These are phyloP conservation scores for Acanthamoeba triangularis DNA, from an alignment of 208 protist species.

Conservation along the genomic window DNA sequence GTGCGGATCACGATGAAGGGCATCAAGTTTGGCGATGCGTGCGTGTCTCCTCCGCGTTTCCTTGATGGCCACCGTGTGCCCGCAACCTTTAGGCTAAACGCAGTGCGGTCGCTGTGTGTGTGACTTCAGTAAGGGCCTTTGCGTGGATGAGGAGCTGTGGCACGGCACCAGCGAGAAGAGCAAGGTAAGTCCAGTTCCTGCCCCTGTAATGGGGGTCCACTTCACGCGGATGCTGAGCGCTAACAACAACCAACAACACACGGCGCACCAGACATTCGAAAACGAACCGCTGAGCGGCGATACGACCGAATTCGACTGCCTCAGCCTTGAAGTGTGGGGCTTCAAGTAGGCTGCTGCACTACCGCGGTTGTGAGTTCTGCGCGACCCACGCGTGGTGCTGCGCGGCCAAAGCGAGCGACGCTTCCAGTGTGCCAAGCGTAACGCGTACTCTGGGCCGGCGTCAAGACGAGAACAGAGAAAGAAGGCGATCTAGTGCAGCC, in stretches of 20 bases:
- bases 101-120: too few relatives aligned
- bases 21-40: slow-evolving; percentile 16
- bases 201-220: too few relatives aligned
- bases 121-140: neutral
- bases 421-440: too few relatives aligned
- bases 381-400: too few relatives aligned
- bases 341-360: too few relatives aligned
- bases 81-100: too few relatives aligned
- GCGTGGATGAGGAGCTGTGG: slow-evolving; percentile 32
- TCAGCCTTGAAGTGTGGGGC: neutral
- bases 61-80: neutral
- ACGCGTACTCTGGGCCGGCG: too few relatives aligned
- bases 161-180: slow-evolving; percentile 4
- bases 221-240: too few relatives aligned
- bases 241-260: too few relatives aligned
- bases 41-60: neutral
- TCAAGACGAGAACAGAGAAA: neutral
- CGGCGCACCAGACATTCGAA: neutral
- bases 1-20: neutral
- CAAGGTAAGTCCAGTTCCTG: neutral
- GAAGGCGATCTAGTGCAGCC: too few relatives aligned
- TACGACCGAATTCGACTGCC: neutral
- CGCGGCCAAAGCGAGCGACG: too few relatives aligned
- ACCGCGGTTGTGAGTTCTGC: too few relatives aligned
- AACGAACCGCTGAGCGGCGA: slow-evolving; percentile 2